Base-by-base conservation (phyloP, 108 stramenopile genomes). In the Skeletonema menzelii region DNA sequence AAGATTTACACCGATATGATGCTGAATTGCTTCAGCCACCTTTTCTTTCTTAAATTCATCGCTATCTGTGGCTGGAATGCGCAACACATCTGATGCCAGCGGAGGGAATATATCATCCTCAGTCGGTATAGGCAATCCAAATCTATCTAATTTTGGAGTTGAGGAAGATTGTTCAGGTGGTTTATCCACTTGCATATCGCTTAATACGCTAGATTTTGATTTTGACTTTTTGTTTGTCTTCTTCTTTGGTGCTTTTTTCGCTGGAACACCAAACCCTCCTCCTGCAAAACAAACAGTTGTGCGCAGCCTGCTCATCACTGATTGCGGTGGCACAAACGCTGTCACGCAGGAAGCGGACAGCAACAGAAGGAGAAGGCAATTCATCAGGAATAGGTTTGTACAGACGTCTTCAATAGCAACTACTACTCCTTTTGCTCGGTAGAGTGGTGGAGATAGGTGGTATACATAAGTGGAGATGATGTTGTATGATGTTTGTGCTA, bases 21-120 rank as follows among this genome's bases (percentile, higher is more conserved):
- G 55, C 42, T 74, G 61, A 56, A 85, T 65, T 22, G 66, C 70
- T 5, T 67, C 22, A 42, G 71, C 65, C 22, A 91, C 84, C 2
- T 87, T 73, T 0, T 64, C 64, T 26, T 83, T 69, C 19, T 69
- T 72, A 49, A 77, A 73, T 19, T 71, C 12, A 24, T 81, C 58
- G 11, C 55, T 55, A 12, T 24, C 34, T 38, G 77, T 30, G 11
- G 75, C 61, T 24, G 82, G 79, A 34, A 77, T 65, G 13, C 88
- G 69, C 24, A 79, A 61, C 0, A 81, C 72, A 20, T 76, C 85
- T 44, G 56, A 19, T 2, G 87, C 71, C 47, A 94, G 65, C 4
- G 89, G 90, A 53, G 93, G 93, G 46, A 91, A 94, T 14, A 94
- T 65, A 59, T 91, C 87, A 19, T 91, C 93, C 46, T 75, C 60